Base-by-base conservation (phyloP, 768 basidiomycete genomes). In the Mycena haematopus region DNA sequence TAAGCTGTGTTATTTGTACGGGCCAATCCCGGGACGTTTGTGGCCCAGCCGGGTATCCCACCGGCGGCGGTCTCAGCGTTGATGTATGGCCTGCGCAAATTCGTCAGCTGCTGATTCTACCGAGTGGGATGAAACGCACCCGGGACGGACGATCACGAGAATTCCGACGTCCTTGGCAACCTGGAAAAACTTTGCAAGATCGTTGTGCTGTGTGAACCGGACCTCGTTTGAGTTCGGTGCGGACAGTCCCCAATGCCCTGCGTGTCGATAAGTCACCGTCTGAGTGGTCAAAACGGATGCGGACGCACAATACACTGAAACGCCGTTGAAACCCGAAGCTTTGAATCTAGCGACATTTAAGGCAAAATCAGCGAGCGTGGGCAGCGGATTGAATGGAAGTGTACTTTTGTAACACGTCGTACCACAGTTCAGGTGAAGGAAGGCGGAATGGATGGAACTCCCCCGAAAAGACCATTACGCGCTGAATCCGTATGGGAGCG, bases 361-460 rank as follows among this genome's bases (percentile, higher is more conserved):
- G n/a, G 19, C 6, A 8, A 42, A 42, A 27, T 49, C 66, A 33
- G 17, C 9, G 14, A 24, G 17, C 46, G 35, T 38, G 14, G 31
- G 5, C 24, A 7, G 21, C 36, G 31, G 25, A 25, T 59, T 27
- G 35, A 33, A 6, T 3, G 13, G 22, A 2, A 1, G 60, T 70
- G 25, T 42, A 75, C 75, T 86, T 90, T 66, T 90, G 83, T 53
- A 90, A 76, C 42, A 90, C 79, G 67, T 89, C 90, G 36, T 81
- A 76, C 88, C 88, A 91, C 24, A 91, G 75, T 33, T 82, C 82
- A 27, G 86, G 86, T 6, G 86, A 82, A 6, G 86, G 89, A 6
- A 90, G 74, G 33, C 87, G 84, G 75, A 88, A 91, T 2, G 87
- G 80, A 65, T 90, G 89, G 71, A 89, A 87, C 70, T 89, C 89